Conservation (phyloP, 2,329 filamentous ascomycete species). For the Thelonectria blattea region DNA sequence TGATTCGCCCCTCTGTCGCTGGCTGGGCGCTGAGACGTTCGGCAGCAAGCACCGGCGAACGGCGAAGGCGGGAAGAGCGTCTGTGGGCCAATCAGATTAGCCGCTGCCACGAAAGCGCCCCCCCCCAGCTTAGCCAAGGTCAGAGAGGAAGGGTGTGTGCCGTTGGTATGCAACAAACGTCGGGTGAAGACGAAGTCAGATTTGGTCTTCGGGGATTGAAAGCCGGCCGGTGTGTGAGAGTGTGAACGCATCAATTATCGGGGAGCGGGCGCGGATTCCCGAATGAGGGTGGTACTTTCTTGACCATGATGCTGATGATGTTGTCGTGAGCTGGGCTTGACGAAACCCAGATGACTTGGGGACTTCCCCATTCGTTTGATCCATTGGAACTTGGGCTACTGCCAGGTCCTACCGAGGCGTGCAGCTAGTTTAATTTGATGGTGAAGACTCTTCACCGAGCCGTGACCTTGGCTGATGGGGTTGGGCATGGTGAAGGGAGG, state of each 20-base stretch:
- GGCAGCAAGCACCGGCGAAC: constrained; percentile 9
- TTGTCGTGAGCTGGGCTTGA: constrained; percentile 2
- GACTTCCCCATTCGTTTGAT: constrained; percentile 6
- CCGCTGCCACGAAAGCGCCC: background rate
- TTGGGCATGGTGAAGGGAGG: constrained; percentile 17
- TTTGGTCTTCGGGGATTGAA: constrained; percentile 25
- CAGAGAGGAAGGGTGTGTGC: background rate
- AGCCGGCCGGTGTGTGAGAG: constrained; percentile 27
- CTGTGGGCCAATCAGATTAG: constrained; percentile 17
- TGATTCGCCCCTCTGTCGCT: background rate
- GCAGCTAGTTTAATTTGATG: constrained; percentile 15
- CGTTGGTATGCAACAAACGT: constrained; percentile 26
- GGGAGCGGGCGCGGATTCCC: constrained; percentile 11
- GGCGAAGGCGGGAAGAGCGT: constrained; percentile 16
- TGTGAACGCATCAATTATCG: constrained; percentile 28
- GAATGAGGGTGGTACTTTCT: background rate
- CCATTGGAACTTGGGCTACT: background rate
- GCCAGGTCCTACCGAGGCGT: background rate
- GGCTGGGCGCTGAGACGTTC: background rate
- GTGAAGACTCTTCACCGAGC: constrained; percentile 26
- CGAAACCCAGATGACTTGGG: background rate
- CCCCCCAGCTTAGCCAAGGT: background rate
- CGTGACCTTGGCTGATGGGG: constrained; percentile 32
- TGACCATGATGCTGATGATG: background rate
- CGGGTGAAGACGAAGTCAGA: constrained; percentile 6